A percentile compares a stretch with the other conserved stretches of the same genome.
phyloP scores from a whole-genome alignment of 768 basidiomycete species.

The Strobilomyces dryophilus region DNA sequence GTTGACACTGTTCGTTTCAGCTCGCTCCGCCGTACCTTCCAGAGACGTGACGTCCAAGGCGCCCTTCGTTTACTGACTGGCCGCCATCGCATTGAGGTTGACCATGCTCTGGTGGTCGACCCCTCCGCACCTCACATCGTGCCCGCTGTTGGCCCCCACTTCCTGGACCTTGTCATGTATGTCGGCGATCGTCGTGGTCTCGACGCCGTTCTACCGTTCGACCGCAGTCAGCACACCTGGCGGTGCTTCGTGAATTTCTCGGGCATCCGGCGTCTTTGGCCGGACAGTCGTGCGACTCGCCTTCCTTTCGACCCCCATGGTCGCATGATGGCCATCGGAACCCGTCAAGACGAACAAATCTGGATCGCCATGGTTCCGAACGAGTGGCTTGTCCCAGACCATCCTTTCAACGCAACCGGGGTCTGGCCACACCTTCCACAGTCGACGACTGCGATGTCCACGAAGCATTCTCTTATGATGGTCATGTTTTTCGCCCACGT shows the following conservation, averaged over 20 bases:
- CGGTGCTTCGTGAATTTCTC: not conserved
- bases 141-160: not conserved
- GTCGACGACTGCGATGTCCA: not conserved
- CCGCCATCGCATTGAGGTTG: not conserved
- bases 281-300: not conserved
- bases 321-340: not conserved
- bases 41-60: too few species aligned
- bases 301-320: not conserved
- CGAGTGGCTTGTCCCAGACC: not conserved
- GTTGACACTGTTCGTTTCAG: not conserved
- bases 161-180: slow-evolving; percentile 2
- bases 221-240: not conserved
- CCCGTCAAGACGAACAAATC: not conserved
- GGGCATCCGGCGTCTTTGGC: not conserved
- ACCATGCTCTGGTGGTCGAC: not conserved
- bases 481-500: not conserved
- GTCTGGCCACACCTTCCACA: not conserved
- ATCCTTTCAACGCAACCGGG: not conserved
- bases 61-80: not conserved
- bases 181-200: not conserved
- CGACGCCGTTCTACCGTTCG: not conserved
- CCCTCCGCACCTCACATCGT: fast-evolving
- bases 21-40: too few species aligned
- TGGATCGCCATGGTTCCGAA: not conserved
- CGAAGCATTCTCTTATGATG: not conserved